phyloP scores from a whole-genome alignment of 805 yeast genomes.

The Torulaspora indica region DNA sequence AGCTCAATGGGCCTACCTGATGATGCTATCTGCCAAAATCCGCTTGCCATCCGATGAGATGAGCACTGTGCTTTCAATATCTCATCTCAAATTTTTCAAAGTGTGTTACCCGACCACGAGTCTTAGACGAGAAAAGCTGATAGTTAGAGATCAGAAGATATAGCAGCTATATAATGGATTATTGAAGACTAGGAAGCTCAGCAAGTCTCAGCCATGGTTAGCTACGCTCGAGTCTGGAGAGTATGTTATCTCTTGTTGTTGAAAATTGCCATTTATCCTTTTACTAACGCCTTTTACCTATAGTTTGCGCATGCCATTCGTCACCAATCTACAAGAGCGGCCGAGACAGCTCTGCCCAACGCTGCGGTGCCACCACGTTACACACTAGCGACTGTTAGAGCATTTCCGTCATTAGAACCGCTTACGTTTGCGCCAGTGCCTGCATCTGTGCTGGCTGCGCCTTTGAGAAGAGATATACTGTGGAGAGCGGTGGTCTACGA shows the following conservation, averaged over 20 bases:
- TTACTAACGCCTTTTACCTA: slow-evolving; percentile 4
- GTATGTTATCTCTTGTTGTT: slow-evolving; percentile 4
- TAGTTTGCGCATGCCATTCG: slow-evolving; percentile 10
- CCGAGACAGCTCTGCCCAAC: slow-evolving; percentile 19
- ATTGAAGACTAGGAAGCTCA: neutral
- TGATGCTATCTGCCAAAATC: neutral
- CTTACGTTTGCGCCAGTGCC: slow-evolving; percentile 71
- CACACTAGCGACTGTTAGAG: slow-evolving; percentile 69
- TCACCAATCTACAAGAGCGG: slow-evolving; percentile 13
- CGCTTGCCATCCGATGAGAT: slow-evolving; percentile 14
- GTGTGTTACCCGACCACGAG: slow-evolving; percentile 5
- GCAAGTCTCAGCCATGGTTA: neutral
- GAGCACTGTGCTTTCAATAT: slow-evolving; percentile 7
- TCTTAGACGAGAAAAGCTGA: neutral
- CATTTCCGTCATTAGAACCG: slow-evolving; percentile 92
- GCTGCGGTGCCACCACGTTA: slow-evolving; percentile 55
- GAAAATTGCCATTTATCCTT: neutral
- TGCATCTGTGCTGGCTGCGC: slow-evolving; percentile 59
- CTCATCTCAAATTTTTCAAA: slow-evolving; percentile 15
- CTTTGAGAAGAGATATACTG: slow-evolving; percentile 82
- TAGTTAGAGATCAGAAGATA: neutral
- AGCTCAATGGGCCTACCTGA: neutral
- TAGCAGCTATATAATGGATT: neutral
- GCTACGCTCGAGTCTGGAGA: slow-evolving; percentile 3
- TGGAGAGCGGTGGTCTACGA: slow-evolving; percentile 95